Base-by-base conservation (phyloP, 805 yeast species). In the Dipodascus albidus region DNA sequence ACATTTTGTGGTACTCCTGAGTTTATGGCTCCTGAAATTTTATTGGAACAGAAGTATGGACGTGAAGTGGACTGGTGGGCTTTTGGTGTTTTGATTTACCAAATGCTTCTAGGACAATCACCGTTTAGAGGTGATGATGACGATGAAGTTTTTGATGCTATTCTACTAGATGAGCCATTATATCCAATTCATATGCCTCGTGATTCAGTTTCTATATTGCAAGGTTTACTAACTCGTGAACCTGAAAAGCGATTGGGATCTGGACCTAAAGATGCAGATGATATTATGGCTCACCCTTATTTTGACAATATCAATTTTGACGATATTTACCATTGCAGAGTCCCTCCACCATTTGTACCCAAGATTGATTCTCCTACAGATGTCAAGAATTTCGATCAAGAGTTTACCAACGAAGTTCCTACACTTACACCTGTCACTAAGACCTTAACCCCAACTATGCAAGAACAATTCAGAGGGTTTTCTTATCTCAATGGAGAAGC, bases 11-110 rank as follows among this genome's bases (percentile, higher is more conserved):
- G 99, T 61, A 93, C 99, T 1, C 99, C 99, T 0, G 99, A 93
- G 68, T 87, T 93, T 61, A 93, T 93, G 96, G 99, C 99, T 1
- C 99, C 99, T 0, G 99, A 93, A 69, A 91, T 93, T 60, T 75
- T 93, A 64, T 83, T 87, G 58, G 98, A 93, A 53, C 95, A 90
- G 68, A 85, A 83, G 55, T 93, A 93, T 64, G 93, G 89, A 52
- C 81, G 95, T 64, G 85, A 93, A 42, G 99, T 93, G 53, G 99
- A 93, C 70, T 93, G 99, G 99, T 93, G 99, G 99, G 98, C 99
- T 1, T 88, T 90, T 74, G 99, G 99, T 54, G 98, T 93, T 24
- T 75, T 93, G 58, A 74, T 93, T 59, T 93, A 91, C 69, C 99
- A 93, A 70, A 93, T 93, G 99, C 74, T 93, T 54, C 75, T 93